Base-by-base conservation (phyloP, 2,329 filamentous ascomycete genomes). In the Botryotinia globosa region DNA sequence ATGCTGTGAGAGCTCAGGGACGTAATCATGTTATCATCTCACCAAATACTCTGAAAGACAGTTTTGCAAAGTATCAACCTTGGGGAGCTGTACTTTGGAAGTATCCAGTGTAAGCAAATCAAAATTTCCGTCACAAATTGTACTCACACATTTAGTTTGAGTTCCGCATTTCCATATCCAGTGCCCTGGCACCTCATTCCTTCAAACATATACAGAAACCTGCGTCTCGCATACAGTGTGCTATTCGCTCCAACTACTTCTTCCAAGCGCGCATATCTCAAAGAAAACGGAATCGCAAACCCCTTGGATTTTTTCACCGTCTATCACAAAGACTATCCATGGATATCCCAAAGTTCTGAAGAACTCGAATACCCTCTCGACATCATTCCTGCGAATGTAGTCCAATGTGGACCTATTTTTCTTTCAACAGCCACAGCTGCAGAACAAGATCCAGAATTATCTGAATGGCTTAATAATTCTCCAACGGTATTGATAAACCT, bases 401-500 rank as follows among this genome's bases (percentile, higher is more conserved):
- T 82, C 1, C 77, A 81, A 1, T 85, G 83, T 68, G 85, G 85
- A 0, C 85, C 85, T 0, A 85, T 87, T 29, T 75, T 84, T 16
- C 79, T 82, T 0, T 74, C 77, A 0, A 78, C 79, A 1, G 73
- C 76, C 0, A 73, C 81, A 0, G 79, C 85, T 0, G 48, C 75
- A 9, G 78, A 82, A 16, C 79, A 82, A 14, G 84, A 85, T 45
- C 79, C 81, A 0, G 80, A 82, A 32, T 77, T 87, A 37, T 78
- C 78, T 0, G 69, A 56, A 1, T 87, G 85, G 85, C 78, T 86
- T 10, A 74, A 76, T 0, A 75, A 78, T 1, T 80, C 79, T 0
- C 83, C 83, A 2, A 86, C 84, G 0, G 77, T 87, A 0, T 80
- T 85, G 34, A 80, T 87, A 51, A 85, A 84, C 71, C 76, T 87